Percentiles rank a stretch among this genome's conserved stretches.
Evolutionary conservation across 371 early-diverging fungal species (phyloP).

Genomic region (Rhizopus sp.): DNA sequence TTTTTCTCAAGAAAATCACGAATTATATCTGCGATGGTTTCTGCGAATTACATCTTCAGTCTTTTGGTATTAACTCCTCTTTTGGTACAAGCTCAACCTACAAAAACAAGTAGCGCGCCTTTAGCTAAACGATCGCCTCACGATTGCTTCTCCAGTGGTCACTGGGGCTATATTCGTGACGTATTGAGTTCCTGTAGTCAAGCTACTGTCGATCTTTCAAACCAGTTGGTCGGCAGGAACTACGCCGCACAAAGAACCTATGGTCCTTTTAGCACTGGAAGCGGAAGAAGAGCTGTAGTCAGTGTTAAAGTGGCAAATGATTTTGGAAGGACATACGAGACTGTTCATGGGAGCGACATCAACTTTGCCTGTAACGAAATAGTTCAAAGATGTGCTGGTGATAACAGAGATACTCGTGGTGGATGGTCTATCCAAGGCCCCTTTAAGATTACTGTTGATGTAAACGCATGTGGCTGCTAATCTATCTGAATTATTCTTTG

Average conservation of each 20-base stretch:
- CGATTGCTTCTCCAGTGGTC: background rate
- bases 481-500: too few relatives aligned
- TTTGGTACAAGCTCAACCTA: conserved; percentile 3
- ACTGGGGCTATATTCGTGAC: background rate
- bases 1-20: too few relatives aligned
- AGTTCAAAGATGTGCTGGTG: background rate
- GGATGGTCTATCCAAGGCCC: conserved; percentile 1
- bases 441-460: background rate
- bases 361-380: conserved; percentile 2
- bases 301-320: background rate
- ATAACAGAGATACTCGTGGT: conserved; percentile 1
- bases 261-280: background rate
- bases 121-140: background rate
- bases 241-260: background rate
- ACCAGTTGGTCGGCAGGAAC: background rate
- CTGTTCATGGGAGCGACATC: background rate
- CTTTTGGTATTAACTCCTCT: background rate
- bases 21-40: background rate
- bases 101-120: background rate
- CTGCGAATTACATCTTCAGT: background rate
- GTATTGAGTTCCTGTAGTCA: background rate
- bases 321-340: background rate
- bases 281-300: background rate
- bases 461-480: background rate
- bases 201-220: background rate